phyloP scores from a whole-genome alignment of 805 yeast species.

The Monosporozyma yasuniensis region DNA sequence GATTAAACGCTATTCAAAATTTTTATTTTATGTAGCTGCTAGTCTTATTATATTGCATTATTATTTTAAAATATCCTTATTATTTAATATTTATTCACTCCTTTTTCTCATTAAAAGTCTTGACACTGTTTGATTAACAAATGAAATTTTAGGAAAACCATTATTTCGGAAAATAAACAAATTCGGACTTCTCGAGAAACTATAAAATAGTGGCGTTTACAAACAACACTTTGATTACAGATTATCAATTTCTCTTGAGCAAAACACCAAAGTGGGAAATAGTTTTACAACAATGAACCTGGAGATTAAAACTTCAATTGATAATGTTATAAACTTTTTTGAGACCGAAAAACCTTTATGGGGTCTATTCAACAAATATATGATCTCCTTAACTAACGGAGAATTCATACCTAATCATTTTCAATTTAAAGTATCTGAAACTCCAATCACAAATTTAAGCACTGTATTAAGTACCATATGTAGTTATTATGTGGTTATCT shows the following conservation, averaged over 20 bases:
- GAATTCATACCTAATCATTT: constrained; percentile 39
- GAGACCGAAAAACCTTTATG: constrained; percentile 8
- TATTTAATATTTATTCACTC: background rate
- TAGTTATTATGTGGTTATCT: constrained; percentile 66
- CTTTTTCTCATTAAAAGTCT: background rate
- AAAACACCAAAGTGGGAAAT: too few relatives aligned
- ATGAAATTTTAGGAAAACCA: too few relatives aligned
- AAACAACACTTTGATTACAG: too few relatives aligned
- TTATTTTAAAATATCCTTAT: constrained; percentile 1
- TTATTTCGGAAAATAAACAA: too few relatives aligned
- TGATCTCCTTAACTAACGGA: constrained; percentile 17
- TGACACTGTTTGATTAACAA: too few relatives aligned
- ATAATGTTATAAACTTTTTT: background rate
- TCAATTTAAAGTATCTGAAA: constrained; percentile 51
- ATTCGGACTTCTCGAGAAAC: background rate
- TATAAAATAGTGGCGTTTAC: background rate
- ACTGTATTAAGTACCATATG: constrained; percentile 51
- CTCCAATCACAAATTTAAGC: constrained; percentile 56
- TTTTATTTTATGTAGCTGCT: background rate
- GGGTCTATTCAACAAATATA: constrained; percentile 19
- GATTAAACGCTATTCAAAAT: background rate
- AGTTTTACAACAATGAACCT: background rate
- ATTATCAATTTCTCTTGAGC: too few relatives aligned
- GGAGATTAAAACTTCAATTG: background rate
- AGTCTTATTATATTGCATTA: background rate